phyloP scores from a whole-genome alignment of 192 early-diverging fungal species.

The Entrophospora sp. region DNA sequence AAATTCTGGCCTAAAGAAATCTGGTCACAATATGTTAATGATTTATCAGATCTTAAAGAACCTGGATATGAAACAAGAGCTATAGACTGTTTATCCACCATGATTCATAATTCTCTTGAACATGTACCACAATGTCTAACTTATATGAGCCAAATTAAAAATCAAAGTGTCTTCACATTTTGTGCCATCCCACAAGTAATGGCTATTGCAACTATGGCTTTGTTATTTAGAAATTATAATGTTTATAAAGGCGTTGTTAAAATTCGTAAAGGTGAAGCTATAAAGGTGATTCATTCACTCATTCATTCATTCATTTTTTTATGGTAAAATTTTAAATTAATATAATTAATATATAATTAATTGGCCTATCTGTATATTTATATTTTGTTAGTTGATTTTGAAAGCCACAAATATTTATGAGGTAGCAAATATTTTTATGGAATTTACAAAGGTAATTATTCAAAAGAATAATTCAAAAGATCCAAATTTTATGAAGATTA shows the following conservation, averaged over 20 bases:
- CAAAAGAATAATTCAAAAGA: constrained; percentile 44
- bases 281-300: too few species aligned
- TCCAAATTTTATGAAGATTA: constrained; percentile 51
- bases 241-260: constrained; percentile 73
- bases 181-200: constrained; percentile 96
- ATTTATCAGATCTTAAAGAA: constrained; percentile 59
- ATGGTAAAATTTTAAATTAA: neutral
- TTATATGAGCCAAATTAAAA: constrained; percentile 68
- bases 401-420: constrained; percentile 39
- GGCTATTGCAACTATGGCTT: constrained; percentile 81
- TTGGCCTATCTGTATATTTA: too few species aligned
- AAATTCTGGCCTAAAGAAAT: constrained; percentile 96
- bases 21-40: constrained; percentile 73
- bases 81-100: constrained; percentile 74
- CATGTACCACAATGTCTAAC: constrained; percentile 80
- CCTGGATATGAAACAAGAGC: constrained; percentile 55
- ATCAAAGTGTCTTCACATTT: constrained; percentile 82
- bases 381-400: constrained; percentile 36
- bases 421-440: constrained; percentile 48
- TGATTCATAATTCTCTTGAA: constrained; percentile 77
- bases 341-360: too few species aligned
- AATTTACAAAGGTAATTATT: constrained; percentile 45
- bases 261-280: constrained; percentile 82
- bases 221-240: constrained; percentile 78
- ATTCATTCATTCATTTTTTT: too few species aligned